Evolutionary conservation across 345 rosid genomes (phyloP).

Genomic region (Dipteronia sinensis): DNA sequence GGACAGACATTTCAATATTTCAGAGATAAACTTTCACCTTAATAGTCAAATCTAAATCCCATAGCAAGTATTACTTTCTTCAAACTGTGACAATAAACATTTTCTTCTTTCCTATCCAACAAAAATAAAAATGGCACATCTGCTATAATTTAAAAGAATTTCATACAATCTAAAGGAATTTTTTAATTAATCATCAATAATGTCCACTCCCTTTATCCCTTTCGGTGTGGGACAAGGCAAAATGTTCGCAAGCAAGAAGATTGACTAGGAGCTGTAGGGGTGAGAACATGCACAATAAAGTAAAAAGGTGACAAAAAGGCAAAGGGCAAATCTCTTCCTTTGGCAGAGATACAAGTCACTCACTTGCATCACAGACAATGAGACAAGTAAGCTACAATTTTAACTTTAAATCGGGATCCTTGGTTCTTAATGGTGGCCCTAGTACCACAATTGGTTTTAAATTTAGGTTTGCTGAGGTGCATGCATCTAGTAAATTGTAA

Average conservation of each 20-base stretch:
- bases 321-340: background rate
- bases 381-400: background rate
- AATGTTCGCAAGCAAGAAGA: background rate
- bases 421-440: background rate
- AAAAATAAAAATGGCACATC: background rate
- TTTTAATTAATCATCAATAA: background rate
- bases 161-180: background rate
- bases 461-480: background rate
- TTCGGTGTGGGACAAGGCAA: background rate
- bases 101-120: background rate
- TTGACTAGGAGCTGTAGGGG: too few relatives aligned
- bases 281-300: background rate
- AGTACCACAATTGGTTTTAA: background rate
- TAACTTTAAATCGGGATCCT: background rate
- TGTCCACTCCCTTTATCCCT: background rate
- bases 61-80: too few relatives aligned
- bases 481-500: conserved; percentile 3
- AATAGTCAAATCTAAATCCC: background rate
- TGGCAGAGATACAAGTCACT: background rate
- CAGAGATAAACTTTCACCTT: background rate
- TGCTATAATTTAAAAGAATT: background rate
- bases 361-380: background rate
- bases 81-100: too few relatives aligned
- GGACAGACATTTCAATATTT: background rate
- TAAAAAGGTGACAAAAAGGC: background rate